phyloP scores from a whole-genome alignment of 1,284 basidiomycete species.

The Prillingera fragicola region DNA sequence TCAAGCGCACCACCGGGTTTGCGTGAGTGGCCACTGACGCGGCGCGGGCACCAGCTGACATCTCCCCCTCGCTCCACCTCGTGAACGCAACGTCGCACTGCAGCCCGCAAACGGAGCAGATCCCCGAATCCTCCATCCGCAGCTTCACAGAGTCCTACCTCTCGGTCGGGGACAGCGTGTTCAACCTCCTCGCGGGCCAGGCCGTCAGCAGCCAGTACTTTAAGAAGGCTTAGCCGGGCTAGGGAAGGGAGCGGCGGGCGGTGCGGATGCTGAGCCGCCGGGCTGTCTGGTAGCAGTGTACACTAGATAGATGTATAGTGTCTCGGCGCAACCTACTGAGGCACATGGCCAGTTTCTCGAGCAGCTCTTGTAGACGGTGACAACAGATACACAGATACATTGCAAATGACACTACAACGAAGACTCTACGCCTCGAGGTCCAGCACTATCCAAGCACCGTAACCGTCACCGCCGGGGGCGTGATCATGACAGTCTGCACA shows the following conservation, averaged over 20 bases:
- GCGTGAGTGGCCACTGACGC: constrained; percentile 57
- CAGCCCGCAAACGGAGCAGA: constrained; percentile 63
- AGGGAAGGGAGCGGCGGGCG: neutral
- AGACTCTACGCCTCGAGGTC: too few relatives aligned
- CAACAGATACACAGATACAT: too few relatives aligned
- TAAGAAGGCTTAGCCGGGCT: constrained; percentile 26
- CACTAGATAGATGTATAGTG: too few relatives aligned
- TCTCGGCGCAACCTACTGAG: too few relatives aligned
- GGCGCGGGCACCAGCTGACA: neutral
- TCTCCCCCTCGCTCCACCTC: constrained; percentile 3
- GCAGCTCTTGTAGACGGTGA: too few relatives aligned
- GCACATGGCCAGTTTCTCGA: too few relatives aligned
- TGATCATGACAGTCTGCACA: too few relatives aligned
- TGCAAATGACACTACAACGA: too few relatives aligned
- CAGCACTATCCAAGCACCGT: too few relatives aligned
- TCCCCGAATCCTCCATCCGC: constrained; percentile 69
- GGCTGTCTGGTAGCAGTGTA: too few relatives aligned
- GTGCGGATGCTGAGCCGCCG: neutral
- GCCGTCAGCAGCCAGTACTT: constrained; percentile 76
- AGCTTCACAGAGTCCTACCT: constrained; percentile 75
- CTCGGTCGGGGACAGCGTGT: constrained; percentile 79
- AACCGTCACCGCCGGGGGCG: too few relatives aligned
- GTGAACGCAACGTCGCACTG: neutral
- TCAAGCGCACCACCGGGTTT: constrained; percentile 84
- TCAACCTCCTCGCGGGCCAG: constrained; percentile 71